phyloP scores from a whole-genome alignment of 2,329 filamentous ascomycete genomes.

The Aplosporella prunicola region DNA sequence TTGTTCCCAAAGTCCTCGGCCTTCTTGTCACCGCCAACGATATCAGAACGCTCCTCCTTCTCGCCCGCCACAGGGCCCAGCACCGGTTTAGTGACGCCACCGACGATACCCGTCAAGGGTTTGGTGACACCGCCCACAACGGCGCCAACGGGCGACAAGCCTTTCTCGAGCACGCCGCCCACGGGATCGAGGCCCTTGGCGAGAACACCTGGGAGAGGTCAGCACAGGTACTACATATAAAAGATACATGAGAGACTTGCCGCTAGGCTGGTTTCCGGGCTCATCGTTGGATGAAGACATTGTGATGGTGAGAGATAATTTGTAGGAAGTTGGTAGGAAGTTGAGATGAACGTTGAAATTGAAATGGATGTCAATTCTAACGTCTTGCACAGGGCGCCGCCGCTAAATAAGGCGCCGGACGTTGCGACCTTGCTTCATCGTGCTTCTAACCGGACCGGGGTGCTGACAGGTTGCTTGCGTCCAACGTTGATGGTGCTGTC shows the following conservation, averaged over 20 bases:
- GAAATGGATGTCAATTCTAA: too few relatives aligned
- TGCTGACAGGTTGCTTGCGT: too few relatives aligned
- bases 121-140: slow-evolving; percentile 29
- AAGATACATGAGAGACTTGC: slow-evolving; percentile 3
- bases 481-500: too few relatives aligned
- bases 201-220: slow-evolving; percentile 16
- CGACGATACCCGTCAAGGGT: slow-evolving; percentile 27
- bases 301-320: too few relatives aligned
- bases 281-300: slow-evolving; percentile 7
- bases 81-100: slow-evolving; percentile 27
- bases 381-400: too few relatives aligned
- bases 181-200: slow-evolving; percentile 14
- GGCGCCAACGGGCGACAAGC: slow-evolving; percentile 29
- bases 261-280: slow-evolving; percentile 6
- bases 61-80: slow-evolving; percentile 27
- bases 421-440: too few relatives aligned
- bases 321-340: too few relatives aligned
- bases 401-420: too few relatives aligned
- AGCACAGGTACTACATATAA: too few relatives aligned
- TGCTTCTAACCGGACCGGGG: too few relatives aligned
- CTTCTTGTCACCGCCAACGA: slow-evolving; percentile 31
- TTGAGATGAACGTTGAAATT: too few relatives aligned
- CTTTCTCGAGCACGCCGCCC: slow-evolving; percentile 29
- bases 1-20: slow-evolving; percentile 9
- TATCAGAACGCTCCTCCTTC: slow-evolving; percentile 26